Evolutionary conservation across 208 protist species (phyloP).

Genomic region (Porcisia deanei): DNA sequence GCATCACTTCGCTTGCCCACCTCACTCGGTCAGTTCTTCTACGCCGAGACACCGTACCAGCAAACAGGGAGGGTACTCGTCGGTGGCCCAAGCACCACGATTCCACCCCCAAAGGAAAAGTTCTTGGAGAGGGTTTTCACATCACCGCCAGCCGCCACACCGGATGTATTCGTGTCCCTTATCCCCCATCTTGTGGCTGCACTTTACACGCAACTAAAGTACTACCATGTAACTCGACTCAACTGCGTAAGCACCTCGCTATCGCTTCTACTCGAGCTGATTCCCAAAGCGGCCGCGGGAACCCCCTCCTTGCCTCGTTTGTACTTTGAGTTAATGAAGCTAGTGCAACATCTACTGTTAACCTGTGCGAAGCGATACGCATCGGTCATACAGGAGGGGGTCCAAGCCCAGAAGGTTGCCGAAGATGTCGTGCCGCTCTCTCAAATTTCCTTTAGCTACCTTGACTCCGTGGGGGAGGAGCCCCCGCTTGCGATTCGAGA

Average conservation of each 20-base stretch:
- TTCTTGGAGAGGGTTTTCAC: constrained; percentile 26
- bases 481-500: constrained; percentile 27
- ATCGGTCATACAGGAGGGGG: constrained; percentile 15
- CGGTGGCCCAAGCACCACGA: constrained; percentile 21
- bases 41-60: constrained; percentile 27
- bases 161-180: constrained; percentile 5
- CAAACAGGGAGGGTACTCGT: constrained; percentile 24
- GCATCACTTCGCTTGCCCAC: constrained; percentile 12
- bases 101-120: constrained; percentile 15
- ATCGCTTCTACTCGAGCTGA: constrained; percentile 19
- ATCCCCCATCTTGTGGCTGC: constrained; percentile 21
- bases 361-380: constrained; percentile 33
- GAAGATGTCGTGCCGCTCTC: constrained; percentile 23
- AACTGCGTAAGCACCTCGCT: constrained; percentile 22
- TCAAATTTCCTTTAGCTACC: constrained; percentile 18
- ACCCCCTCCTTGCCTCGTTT: background rate
- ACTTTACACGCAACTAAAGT: constrained; percentile 25
- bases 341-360: constrained; percentile 25
- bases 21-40: constrained; percentile 33
- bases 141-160: background rate
- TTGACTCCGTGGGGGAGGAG: constrained; percentile 13
- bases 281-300: background rate
- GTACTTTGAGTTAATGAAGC: constrained; percentile 28
- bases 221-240: constrained; percentile 32
- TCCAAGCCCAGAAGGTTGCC: constrained; percentile 15